phyloP scores from a whole-genome alignment of 1,139 yeast species.

The Taiozyma sp. region DNA sequence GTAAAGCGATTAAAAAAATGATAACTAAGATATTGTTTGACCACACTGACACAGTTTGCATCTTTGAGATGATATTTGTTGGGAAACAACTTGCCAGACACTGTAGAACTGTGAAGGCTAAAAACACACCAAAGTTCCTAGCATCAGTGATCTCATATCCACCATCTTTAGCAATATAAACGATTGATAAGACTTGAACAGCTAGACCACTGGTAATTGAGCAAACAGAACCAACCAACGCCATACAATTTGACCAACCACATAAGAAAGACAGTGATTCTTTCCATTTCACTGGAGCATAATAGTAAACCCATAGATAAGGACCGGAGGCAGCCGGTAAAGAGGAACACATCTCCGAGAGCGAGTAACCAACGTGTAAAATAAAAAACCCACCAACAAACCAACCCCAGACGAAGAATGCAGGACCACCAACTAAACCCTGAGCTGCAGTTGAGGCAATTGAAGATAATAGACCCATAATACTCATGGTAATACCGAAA shows the following conservation, averaged over 20 bases:
- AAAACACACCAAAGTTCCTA: conserved; percentile 45
- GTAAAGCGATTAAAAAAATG: conserved; percentile 56
- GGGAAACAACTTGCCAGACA: conserved; percentile 40
- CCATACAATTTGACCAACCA: conserved; percentile 50
- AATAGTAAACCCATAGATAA: conserved; percentile 38
- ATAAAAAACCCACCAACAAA: conserved; percentile 28
- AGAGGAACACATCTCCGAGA: conserved; percentile 57
- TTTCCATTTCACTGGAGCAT: conserved; percentile 38
- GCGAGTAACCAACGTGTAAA: conserved; percentile 31
- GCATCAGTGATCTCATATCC: conserved; percentile 37
- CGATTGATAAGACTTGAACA: conserved; percentile 41
- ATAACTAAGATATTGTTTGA: conserved; percentile 45
- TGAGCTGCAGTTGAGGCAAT: conserved; percentile 20
- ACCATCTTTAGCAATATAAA: conserved; percentile 39
- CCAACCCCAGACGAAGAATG: conserved; percentile 26
- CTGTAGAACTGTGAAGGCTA: conserved; percentile 41
- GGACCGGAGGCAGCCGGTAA: conserved; percentile 46
- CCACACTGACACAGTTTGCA: conserved; percentile 51
- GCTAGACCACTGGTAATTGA: conserved; percentile 52
- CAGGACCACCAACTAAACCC: conserved; percentile 40
- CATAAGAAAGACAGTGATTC: conserved; percentile 43
- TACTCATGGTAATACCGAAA: conserved; percentile 12
- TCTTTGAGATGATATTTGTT: conserved; percentile 42
- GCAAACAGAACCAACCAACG: conserved; percentile 45
- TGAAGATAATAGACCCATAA: conserved; percentile 10